Evolutionary conservation across 1,284 basidiomycete genomes (phyloP).

Genomic region (Heliocybe sulcata): DNA sequence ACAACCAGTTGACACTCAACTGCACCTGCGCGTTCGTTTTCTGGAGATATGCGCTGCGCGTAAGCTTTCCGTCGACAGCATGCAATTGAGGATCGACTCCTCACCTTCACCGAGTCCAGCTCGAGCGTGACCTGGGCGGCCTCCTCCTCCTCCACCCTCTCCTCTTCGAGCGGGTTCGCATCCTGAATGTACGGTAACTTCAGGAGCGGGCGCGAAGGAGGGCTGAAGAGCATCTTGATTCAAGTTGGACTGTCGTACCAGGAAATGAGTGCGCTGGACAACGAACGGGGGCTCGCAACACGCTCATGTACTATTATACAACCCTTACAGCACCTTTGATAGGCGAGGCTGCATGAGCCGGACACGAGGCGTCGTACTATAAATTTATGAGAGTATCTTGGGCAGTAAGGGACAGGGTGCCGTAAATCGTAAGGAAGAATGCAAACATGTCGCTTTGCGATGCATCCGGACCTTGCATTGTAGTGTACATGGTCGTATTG

Average conservation of each 20-base stretch:
- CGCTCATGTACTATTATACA: neutral
- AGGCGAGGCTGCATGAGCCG: neutral
- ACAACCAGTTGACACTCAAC: neutral
- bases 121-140: neutral
- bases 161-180: neutral
- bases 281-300: neutral
- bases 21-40: neutral
- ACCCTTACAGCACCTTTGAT: neutral
- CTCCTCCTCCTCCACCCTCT: neutral
- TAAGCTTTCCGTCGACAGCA: neutral
- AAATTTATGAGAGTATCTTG: neutral
- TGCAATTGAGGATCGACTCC: neutral
- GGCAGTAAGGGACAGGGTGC: neutral
- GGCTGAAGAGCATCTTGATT: neutral
- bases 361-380: neutral
- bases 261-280: neutral
- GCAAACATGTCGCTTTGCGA: too few species aligned
- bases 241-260: neutral
- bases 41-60: too few species aligned
- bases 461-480: neutral
- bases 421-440: neutral
- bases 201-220: neutral
- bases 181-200: neutral
- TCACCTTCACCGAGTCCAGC: neutral
- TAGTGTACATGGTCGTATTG: neutral